Percentiles rank a stretch among this genome's conserved stretches.
Conservation (phyloP, 352 stramenopile species). For the Globisporangium splendens region DNA sequence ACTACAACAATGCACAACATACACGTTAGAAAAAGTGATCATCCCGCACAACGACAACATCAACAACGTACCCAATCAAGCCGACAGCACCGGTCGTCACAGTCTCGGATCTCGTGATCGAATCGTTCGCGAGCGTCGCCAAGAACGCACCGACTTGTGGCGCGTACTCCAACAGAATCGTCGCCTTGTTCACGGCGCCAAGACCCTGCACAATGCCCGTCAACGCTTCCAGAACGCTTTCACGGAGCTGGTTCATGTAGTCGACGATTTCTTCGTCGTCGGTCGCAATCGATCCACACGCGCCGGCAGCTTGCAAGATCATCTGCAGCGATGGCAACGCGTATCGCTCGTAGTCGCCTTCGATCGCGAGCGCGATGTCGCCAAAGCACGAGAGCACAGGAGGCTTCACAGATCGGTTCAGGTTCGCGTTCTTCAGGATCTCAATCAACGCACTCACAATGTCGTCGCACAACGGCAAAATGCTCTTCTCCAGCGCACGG, state of each 20-base stretch:
- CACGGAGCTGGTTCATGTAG: conserved; percentile 95
- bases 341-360: conserved; percentile 90
- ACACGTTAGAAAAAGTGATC: conserved; percentile 9
- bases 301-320: conserved; percentile 83
- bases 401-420: conserved; percentile 95
- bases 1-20: conserved; percentile 31
- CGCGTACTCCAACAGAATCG: conserved; percentile 80
- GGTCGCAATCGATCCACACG: conserved; percentile 80
- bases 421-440: conserved; percentile 91
- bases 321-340: conserved; percentile 77
- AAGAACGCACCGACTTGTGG: conserved; percentile 89
- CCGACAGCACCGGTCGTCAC: conserved; percentile 92
- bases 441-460: conserved; percentile 94
- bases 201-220: conserved; percentile 96
- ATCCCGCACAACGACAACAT: conserved; percentile 1
- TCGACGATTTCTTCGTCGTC: conserved; percentile 98
- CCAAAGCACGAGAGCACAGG: conserved; percentile 96
- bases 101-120: conserved; percentile 76
- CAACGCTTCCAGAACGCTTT: conserved; percentile 95
- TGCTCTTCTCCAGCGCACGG: conserved; percentile 88
- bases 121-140: conserved; percentile 78
- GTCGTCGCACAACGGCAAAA: conserved; percentile 92
- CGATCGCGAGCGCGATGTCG: conserved; percentile 96
- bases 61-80: conserved; percentile 74
- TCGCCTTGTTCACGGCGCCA: conserved; percentile 84